Evolutionary conservation across 2,329 filamentous ascomycete genomes (phyloP).

Genomic region (Colletotrichum higginsianum): DNA sequence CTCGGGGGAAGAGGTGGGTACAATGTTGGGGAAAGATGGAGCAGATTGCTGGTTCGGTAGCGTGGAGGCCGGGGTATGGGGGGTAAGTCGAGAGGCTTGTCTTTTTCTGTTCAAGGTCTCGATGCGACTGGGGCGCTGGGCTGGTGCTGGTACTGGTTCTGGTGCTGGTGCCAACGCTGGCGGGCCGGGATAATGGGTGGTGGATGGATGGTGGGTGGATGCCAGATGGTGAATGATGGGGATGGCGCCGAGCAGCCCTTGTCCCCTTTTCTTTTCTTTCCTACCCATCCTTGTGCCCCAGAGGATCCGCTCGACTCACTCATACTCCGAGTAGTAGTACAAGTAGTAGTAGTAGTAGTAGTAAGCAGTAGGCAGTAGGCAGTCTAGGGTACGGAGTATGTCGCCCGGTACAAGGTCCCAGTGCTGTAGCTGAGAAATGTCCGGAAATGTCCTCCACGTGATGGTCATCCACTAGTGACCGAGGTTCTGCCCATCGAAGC

Average conservation of each 20-base stretch:
- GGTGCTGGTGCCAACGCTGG: conserved; percentile 1
- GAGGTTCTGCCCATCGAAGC: neutral
- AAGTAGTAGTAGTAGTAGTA: neutral
- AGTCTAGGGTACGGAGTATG: neutral
- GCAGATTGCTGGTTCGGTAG: conserved; percentile 31
- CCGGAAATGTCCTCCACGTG: neutral
- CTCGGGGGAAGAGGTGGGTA: conserved; percentile 18
- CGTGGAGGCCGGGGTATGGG: conserved; percentile 36
- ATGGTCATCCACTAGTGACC: neutral
- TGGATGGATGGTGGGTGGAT: neutral
- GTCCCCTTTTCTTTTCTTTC: conserved; percentile 4
- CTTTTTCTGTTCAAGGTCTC: conserved; percentile 35
- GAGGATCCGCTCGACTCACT: neutral
- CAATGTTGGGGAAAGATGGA: conserved; percentile 43
- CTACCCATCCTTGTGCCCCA: neutral
- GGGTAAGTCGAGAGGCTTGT: conserved; percentile 28
- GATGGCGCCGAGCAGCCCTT: conserved; percentile 23
- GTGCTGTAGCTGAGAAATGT: neutral
- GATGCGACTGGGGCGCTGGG: conserved; percentile 29
- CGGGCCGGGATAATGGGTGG: conserved; percentile 21
- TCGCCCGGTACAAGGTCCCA: neutral
- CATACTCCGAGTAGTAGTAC: neutral
- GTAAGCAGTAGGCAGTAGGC: neutral
- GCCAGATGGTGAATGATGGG: neutral
- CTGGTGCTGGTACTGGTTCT: neutral